Conservation (phyloP, 1,284 basidiomycete genomes). For the Somion occarium region DNA sequence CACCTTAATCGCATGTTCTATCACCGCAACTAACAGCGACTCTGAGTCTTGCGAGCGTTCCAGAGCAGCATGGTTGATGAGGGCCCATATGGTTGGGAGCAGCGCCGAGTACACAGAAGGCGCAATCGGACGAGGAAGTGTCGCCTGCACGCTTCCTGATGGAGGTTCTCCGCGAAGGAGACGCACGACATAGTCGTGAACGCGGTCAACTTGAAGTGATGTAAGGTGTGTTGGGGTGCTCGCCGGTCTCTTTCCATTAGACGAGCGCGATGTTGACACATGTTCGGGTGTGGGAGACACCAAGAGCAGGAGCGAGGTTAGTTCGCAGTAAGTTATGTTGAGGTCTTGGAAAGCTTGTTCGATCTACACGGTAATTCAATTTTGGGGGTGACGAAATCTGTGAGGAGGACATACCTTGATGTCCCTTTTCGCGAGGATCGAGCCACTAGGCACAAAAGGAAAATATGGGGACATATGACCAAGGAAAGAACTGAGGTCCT, state of each 20-base stretch:
- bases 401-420: conserved; percentile 42
- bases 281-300: conserved; percentile 25
- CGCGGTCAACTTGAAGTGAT: conserved; percentile 43
- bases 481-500: conserved; percentile 56
- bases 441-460: conserved; percentile 53
- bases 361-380: conserved; percentile 30
- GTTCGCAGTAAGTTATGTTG: conserved; percentile 73
- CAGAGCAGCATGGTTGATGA: conserved; percentile 47
- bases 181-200: conserved; percentile 66
- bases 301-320: conserved; percentile 61
- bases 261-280: conserved; percentile 3
- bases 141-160: conserved; percentile 32
- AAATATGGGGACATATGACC: conserved; percentile 80
- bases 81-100: conserved; percentile 80
- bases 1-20: conserved; percentile 55
- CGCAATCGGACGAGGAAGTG: conserved; percentile 42
- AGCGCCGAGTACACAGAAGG: conserved; percentile 64
- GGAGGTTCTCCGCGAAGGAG: conserved; percentile 57
- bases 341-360: conserved; percentile 65
- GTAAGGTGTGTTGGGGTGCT: conserved; percentile 1
- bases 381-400: conserved; percentile 7
- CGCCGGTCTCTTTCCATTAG: conserved; percentile 6
- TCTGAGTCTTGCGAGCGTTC: conserved; percentile 23
- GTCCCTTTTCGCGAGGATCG: conserved; percentile 36
- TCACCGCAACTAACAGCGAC: conserved; percentile 41